Conservation (phyloP, 2,329 filamentous ascomycete genomes). For the Fusarium sulawesiense region DNA sequence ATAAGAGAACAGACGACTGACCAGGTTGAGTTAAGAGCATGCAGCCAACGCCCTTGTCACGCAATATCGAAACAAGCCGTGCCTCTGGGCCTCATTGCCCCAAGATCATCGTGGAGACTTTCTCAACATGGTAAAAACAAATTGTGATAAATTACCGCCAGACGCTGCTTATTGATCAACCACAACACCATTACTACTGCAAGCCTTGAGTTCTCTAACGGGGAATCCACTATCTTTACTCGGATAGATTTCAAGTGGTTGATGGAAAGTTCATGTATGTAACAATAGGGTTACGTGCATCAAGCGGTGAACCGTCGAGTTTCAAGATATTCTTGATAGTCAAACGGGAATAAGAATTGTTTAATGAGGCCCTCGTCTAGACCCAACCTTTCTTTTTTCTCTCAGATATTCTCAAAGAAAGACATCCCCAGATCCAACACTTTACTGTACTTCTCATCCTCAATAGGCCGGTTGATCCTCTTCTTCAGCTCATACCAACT, state of each 20-base stretch:
- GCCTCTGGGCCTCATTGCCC: background rate
- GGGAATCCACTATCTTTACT: background rate
- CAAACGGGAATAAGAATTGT: constrained; percentile 12
- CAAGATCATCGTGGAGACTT: constrained; percentile 9
- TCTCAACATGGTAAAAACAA: constrained; percentile 3
- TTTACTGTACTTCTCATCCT: background rate
- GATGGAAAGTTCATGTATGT: constrained; percentile 27
- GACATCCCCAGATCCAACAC: background rate
- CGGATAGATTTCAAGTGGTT: background rate
- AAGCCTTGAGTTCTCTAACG: background rate
- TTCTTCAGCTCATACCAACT: constrained; percentile 13
- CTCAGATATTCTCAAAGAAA: background rate
- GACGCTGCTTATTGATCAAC: constrained; percentile 7
- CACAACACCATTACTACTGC: background rate
- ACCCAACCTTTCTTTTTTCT: background rate
- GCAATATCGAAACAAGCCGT: constrained; percentile 9
- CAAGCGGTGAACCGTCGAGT: constrained; percentile 30
- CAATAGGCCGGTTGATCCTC: constrained; percentile 1
- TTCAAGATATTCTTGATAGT: background rate
- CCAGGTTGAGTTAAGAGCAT: constrained; percentile 18
- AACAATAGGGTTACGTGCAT: constrained; percentile 25
- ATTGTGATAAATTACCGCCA: constrained; percentile 25
- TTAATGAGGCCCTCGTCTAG: background rate
- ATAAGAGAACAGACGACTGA: background rate
- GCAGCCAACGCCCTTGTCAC: constrained; percentile 6